Evolutionary conservation across 2,329 filamentous ascomycete genomes (phyloP).

Genomic region (Didymella segeticola): DNA sequence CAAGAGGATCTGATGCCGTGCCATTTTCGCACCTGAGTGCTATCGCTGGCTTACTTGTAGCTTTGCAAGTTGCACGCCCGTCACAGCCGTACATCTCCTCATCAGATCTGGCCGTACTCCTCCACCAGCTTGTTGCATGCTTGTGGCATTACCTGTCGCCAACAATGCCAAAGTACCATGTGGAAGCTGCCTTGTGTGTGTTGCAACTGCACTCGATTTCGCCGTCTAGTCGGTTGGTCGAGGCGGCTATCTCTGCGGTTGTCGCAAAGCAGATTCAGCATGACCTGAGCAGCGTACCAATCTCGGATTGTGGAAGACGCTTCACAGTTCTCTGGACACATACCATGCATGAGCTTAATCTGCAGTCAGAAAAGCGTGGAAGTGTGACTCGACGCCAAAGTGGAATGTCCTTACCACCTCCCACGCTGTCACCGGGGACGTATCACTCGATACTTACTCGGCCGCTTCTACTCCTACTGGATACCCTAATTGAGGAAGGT

Average conservation of each 20-base stretch:
- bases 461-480: slow-evolving; percentile 81
- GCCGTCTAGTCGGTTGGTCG: slow-evolving; percentile 73
- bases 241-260: slow-evolving; percentile 78
- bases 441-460: slow-evolving; percentile 79
- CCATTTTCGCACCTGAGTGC: slow-evolving; percentile 42
- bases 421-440: slow-evolving; percentile 54
- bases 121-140: slow-evolving; percentile 71
- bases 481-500: slow-evolving; percentile 74
- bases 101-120: slow-evolving; percentile 65
- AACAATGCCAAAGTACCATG: slow-evolving; percentile 88
- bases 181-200: slow-evolving; percentile 85
- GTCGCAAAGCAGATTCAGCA: slow-evolving; percentile 47
- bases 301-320: slow-evolving; percentile 66
- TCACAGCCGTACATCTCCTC: slow-evolving; percentile 36
- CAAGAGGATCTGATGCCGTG: slow-evolving; percentile 10
- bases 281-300: neutral
- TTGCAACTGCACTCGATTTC: slow-evolving; percentile 85
- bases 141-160: slow-evolving; percentile 84
- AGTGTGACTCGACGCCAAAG: slow-evolving; percentile 37
- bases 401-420: slow-evolving; percentile 37
- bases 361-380: slow-evolving; percentile 45
- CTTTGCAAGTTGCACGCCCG: slow-evolving; percentile 38
- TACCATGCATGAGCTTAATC: slow-evolving; percentile 55
- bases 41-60: slow-evolving; percentile 41
- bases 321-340: slow-evolving; percentile 87